Evolutionary conservation across 345 rosid genomes (phyloP), one percentile per base, ranked within the genome.

Genomic region (Sapria himalayana): DNA sequence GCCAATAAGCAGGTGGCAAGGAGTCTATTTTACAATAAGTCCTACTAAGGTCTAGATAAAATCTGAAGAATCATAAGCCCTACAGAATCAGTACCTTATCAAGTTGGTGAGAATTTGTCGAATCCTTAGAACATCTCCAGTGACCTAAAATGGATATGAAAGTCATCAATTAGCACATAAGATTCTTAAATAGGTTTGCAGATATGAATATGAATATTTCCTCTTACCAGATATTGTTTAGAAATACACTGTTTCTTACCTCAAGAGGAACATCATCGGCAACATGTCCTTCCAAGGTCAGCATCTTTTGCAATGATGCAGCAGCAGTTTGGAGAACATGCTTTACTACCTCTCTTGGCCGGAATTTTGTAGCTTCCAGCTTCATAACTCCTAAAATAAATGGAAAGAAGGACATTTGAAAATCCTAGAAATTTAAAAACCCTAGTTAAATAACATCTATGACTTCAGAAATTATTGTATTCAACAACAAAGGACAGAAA

Each of bases 301-400:
- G 63, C 48, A 55, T 39, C 48, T 89, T 89, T 53, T 73, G 68
- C 52, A 89, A 40, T 8, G 98, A 82, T 9, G 95, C 98, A 2
- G 92, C 95, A 22, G 95, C 76, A 17, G 98, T 89, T 68, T 89
- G 98, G 24, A 89, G 78, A 10, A 89, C 95, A 22, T 89, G 86
- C 61, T 72, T 82, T 31, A 82, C 95, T 7, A 82, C 98, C 46
- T 89, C 84, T 57, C 95, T 60, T 16, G 98, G 98, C 25, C 84
- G 60, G 49, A 89, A 89, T 51, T 76, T 89, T 39, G 95, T 67
- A 33, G 95, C 86, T 67, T 89, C 98, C 74, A 89, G 39, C 62
- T 66, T 89, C 98, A 89, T 89, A 25, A 76, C 92, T 51, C 86
- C 86, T 76, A 22, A 20, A 44, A 8, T 18, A 18, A 22, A 36